A percentile compares a stretch with the other conserved stretches of the same genome.
These are phyloP conservation scores for Podosphaera aphanis DNA, from an alignment of 2,329 filamentous ascomycete genomes.

Conservation along the genomic window DNA sequence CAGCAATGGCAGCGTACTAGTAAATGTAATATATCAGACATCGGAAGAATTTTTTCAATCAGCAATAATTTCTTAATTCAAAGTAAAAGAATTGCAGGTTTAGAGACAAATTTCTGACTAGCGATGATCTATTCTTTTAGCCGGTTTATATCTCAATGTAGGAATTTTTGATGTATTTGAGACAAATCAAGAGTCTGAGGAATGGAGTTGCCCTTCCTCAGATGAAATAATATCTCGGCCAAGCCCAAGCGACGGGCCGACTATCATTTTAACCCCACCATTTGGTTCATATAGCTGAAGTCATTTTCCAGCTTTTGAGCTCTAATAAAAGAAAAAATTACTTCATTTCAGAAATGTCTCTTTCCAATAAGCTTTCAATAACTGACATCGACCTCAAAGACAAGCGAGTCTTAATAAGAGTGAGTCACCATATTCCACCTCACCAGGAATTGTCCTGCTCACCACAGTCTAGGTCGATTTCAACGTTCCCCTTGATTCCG, in stretches of 20 bases:
- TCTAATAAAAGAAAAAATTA: neutral
- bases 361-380: conserved; percentile 94
- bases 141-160: too few species aligned
- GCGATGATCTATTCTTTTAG: too few species aligned
- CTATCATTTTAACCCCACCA: neutral
- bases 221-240: neutral
- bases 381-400: conserved; percentile 89
- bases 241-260: neutral
- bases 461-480: conserved; percentile 60
- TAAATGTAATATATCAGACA: too few species aligned
- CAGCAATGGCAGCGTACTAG: too few species aligned
- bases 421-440: conserved; percentile 23
- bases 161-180: too few species aligned
- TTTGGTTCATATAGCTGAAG: neutral
- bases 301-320: neutral
- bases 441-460: neutral
- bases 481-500: conserved; percentile 86
- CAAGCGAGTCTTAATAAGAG: conserved; percentile 94
- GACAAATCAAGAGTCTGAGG: too few species aligned
- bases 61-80: too few species aligned
- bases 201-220: too few species aligned
- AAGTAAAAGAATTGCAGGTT: too few species aligned
- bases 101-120: too few species aligned
- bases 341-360: conserved; percentile 49
- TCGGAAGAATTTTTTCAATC: too few species aligned